Evolutionary conservation across 2,329 filamentous ascomycete genomes (phyloP), one percentile per base, ranked within the genome.

Genomic region (Tolypocladium sp.): DNA sequence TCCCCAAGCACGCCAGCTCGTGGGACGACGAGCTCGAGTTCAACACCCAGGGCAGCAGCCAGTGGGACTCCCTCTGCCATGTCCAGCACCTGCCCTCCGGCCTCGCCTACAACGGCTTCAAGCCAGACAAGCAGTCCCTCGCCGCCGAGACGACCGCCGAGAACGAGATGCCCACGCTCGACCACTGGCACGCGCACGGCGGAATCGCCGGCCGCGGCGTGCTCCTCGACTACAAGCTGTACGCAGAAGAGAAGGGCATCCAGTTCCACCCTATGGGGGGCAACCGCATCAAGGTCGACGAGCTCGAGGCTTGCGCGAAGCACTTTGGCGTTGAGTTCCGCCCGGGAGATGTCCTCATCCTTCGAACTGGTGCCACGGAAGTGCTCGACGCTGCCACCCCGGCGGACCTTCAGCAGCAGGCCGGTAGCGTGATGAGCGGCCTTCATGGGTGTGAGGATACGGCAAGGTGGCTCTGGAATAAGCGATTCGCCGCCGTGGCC

Each of bases 381-480:
- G 74, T 79, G 13, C 82, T 88, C 59, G 75, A 84, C 63, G 70
- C 71, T 5, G 79, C 78, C 10, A 72, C 68, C 1, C 66, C 67
- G 0, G 70, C 71, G 2, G 70, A 73, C 12, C 65, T 75, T 22
- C 20, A n/a, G 20, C 3, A 22, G 25, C 22, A 9, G 42, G 8
- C 22, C 5, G 25, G 15, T 35, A 9, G 17, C 17, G 9, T 12
- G 67, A 62, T 75, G 5, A 65, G 74, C 30, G 71, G 81, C 9
- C 65, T 80, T 51, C 73, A 84, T 44, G 79, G 77, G 0, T 67
- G 66, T 2, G 72, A 82, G 55, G 79, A 79, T 52, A 79, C 86
- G 4, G 74, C 83, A 9, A 79, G 82, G 57, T 91, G 87, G 86
- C 62, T 90, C 60, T 87, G 89, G 74, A 85, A 90, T 66, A 82